These are phyloP conservation scores for Alternaria sp. DNA, from an alignment of 2,329 filamentous ascomycete species.

Conservation along the genomic window DNA sequence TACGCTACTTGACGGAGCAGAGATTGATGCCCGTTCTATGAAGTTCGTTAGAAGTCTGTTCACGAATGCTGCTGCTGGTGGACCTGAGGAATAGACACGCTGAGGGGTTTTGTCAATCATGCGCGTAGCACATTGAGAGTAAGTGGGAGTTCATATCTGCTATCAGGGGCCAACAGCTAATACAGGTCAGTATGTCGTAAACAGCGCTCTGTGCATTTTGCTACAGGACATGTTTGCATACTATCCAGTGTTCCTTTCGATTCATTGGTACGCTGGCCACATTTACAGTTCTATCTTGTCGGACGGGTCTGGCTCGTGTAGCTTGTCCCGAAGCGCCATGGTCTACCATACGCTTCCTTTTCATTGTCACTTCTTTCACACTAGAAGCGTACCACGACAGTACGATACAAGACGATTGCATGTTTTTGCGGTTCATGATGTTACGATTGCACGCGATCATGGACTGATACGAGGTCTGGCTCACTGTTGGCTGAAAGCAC, in stretches of 20 bases:
- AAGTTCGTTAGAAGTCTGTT: constrained; percentile 17
- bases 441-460: neutral
- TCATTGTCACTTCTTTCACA: neutral
- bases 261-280: neutral
- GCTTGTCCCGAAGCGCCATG: neutral
- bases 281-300: neutral
- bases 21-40: constrained; percentile 23
- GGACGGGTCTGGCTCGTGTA: neutral
- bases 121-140: neutral
- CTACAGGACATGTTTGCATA: neutral
- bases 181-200: neutral
- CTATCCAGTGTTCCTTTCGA: neutral
- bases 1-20: constrained; percentile 16
- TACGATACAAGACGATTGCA: neutral
- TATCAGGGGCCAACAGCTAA: neutral
- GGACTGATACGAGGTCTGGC: neutral
- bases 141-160: neutral
- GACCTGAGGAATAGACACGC: neutral
- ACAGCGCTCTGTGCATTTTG: neutral
- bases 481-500: neutral
- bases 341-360: neutral
- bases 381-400: neutral
- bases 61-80: neutral
- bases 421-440: neutral
- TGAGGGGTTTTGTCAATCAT: neutral